Evolutionary conservation across 495 filamentous ascomycete genomes (phyloP).

Genomic region (Amniculicola lignicola): DNA sequence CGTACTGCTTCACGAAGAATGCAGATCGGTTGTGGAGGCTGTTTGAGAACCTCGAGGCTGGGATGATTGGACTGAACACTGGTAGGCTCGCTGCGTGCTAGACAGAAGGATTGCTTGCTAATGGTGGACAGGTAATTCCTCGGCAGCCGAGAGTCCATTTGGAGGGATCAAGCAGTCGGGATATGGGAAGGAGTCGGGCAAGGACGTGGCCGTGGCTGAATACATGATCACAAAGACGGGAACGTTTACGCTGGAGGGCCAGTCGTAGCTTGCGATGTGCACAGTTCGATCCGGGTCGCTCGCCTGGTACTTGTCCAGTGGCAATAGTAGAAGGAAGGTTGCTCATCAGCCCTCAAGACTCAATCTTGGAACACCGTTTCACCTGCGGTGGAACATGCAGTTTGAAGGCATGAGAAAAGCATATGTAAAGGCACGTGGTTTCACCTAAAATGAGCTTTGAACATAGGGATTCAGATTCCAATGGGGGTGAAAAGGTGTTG

Average conservation of each 20-base stretch:
- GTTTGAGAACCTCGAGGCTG: slow-evolving; percentile 70
- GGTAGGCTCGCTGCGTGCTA: slow-evolving; percentile 39
- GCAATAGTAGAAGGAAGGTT: no score
- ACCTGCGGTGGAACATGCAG: no score
- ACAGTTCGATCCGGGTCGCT: no score
- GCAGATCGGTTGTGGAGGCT: slow-evolving; percentile 68
- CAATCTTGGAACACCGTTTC: no score
- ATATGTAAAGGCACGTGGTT: no score
- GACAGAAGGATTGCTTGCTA: background rate
- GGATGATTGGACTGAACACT: slow-evolving; percentile 72
- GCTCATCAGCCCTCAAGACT: no score
- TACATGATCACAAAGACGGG: slow-evolving; percentile 72
- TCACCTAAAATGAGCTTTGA: no score
- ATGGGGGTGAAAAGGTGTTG: no score
- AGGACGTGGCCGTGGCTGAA: slow-evolving; percentile 63
- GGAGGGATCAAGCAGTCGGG: slow-evolving; percentile 74
- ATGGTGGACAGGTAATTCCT: slow-evolving; percentile 41
- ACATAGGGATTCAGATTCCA: no score
- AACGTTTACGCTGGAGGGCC: slow-evolving; percentile 60
- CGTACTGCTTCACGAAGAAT: slow-evolving; percentile 73
- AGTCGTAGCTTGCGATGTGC: slow-evolving; percentile 41
- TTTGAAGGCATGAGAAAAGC: no score
- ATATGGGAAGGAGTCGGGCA: slow-evolving; percentile 73
- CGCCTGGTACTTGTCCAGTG: no score
- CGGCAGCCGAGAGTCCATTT: slow-evolving; percentile 68